Base-by-base conservation (phyloP, 2,329 filamentous ascomycete genomes). In the Aspergillus sp. region DNA sequence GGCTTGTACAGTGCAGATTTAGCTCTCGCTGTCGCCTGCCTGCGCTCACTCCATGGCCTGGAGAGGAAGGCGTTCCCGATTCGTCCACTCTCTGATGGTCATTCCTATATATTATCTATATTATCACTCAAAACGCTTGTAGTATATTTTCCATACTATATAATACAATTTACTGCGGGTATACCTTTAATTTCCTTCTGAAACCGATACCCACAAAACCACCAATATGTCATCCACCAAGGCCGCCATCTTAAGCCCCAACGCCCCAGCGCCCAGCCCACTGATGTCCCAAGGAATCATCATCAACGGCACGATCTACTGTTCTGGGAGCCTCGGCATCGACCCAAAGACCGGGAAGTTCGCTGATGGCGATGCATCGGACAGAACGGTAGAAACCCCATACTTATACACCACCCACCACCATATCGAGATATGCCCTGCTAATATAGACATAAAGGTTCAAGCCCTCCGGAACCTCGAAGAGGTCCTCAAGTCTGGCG, bases 211-310 rank as follows among this genome's bases (percentile, higher is more conserved):
- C 17, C 15, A 1, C n/a, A 20, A 19, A 17, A 17, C 24, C 44
- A 3, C 11, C 34, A 56, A 13, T 7, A 59, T 59, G 57, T 13
- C 57, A 3, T n/a, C 53, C 22, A 37, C 45, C 27, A 58, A 51
- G 20, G n/a, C 12, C 24, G 24, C 51, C 11, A 22, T 61, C 9
- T 39, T 56, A 9, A 58, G 24, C 49, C 40, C 40, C 2, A 56
- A 64, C 24, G 68, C 66, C 7, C 60, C 67, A 20, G 62, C 64
- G 17, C 66, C 66, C 1, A 48, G 27, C 34, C 58, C 62, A 8
- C 54, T 68, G 34, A 60, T 70, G 48, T 67, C 64, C 7, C 68
- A 70, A 39, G 68, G 61, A 3, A 64, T 69, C 51, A 59, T 66
- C 45, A 60, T 54, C 61, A 66, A 66, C 56, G 68, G 64, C 13